Conservation (phyloP, 2,329 filamentous ascomycete genomes). For the Fusarium ramigenum region DNA sequence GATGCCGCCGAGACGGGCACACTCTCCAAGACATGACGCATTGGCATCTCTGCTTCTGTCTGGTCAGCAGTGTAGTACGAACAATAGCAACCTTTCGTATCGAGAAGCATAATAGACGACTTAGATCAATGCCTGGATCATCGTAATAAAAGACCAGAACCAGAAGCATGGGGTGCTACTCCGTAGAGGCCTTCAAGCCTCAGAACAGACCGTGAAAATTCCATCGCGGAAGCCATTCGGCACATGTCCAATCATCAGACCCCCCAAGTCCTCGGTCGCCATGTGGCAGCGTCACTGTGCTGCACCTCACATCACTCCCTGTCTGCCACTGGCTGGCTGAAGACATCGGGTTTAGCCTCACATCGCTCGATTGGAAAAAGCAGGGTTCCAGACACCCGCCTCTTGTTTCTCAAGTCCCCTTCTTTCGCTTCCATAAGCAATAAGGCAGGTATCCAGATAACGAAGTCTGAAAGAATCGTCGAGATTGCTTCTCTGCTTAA, state of each 20-base stretch:
- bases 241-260: slow-evolving; percentile 26
- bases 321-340: slow-evolving; percentile 3
- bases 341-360: slow-evolving; percentile 25
- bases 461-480: slow-evolving; percentile 17
- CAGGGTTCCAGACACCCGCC: slow-evolving; percentile 4
- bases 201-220: background rate
- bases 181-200: slow-evolving; percentile 9
- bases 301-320: slow-evolving; percentile 24
- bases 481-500: slow-evolving; percentile 36
- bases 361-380: slow-evolving; percentile 18
- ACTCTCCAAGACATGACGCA: slow-evolving; percentile 22
- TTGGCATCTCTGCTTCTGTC: slow-evolving; percentile 10
- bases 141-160: background rate
- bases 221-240: slow-evolving; percentile 13
- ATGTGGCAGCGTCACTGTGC: slow-evolving; percentile 38
- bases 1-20: slow-evolving; percentile 28
- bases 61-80: slow-evolving; percentile 31
- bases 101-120: background rate
- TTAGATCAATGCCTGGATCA: slow-evolving; percentile 5
- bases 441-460: slow-evolving; percentile 15
- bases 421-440: slow-evolving; percentile 12
- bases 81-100: slow-evolving; percentile 16
- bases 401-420: background rate
- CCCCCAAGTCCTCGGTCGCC: slow-evolving; percentile 29
- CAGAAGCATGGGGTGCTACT: background rate